Percentiles rank a stretch among this genome's conserved stretches.
Evolutionary conservation across 148 eudicot species (phyloP).

Genomic region (Arbutus unedo): DNA sequence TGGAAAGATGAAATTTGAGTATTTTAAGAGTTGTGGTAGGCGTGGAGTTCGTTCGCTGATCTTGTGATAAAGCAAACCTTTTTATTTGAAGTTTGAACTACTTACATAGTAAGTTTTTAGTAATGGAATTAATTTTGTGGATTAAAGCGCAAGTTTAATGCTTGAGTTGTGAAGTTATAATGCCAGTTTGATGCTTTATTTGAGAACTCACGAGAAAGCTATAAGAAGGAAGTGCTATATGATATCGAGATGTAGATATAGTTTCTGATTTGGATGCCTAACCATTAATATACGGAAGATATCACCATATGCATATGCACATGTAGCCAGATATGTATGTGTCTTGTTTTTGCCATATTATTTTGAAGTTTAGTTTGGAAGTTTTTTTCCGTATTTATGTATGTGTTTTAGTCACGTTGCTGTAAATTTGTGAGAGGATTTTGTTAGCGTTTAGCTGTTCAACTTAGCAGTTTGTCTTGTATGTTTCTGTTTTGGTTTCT

Average conservation of each 20-base stretch:
- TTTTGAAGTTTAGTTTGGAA: not conserved
- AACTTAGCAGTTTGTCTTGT: not conserved
- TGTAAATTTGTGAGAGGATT: not conserved
- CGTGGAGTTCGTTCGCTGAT: not conserved
- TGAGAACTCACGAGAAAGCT: not conserved
- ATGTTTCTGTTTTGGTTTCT: not conserved
- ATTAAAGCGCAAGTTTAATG: not conserved
- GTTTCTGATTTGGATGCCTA: not conserved
- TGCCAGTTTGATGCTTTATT: not conserved
- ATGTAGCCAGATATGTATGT: no score
- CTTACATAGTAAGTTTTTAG: not conserved
- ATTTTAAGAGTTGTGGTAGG: not conserved
- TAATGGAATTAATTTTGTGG: not conserved
- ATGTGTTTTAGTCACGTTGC: not conserved
- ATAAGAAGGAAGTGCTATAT: not conserved
- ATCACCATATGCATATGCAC: not conserved
- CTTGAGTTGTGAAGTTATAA: not conserved
- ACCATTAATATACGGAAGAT: not conserved
- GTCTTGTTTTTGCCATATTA: no score
- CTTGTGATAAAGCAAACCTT: not conserved
- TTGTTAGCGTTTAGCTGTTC: not conserved
- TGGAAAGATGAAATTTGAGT: not conserved
- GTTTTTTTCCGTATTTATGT: not conserved
- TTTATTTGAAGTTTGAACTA: not conserved
- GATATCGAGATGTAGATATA: not conserved